Base-by-base conservation (phyloP, 2,329 filamentous ascomycete species). In the Diaporthe capsici region DNA sequence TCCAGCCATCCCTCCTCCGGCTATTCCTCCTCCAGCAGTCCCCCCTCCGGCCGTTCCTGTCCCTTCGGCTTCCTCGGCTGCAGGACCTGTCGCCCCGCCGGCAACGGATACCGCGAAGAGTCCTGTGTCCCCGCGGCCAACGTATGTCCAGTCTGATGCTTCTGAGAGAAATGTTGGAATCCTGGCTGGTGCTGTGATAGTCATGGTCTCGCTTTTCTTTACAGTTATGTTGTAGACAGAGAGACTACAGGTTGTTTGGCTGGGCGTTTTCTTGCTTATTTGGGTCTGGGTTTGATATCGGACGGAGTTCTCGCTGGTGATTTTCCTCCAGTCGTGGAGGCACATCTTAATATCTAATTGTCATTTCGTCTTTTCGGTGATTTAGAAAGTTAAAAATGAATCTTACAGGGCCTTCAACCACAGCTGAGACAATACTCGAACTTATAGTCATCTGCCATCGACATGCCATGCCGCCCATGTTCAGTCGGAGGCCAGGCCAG, bases 141-240 rank as follows among this genome's bases (percentile, higher is more conserved):
- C 65, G 0, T 70, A 53, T 51, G 65, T 55, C 9, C 49, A 55
- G n/a, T 55, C 65, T 6, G 65, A 70, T 55, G 65, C 65, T 25
- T 25, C 65, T 6, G 65, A 55, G 47, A 70, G 34, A 9, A 70
- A 28, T 28, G 49, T 42, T 22, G 65, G 47, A 37, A 39, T 70
- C 34, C 15, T 70, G 9, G 65, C 65, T 34, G 65, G 65, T 22
- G 34, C 31, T 28, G 42, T 31, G 65, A 70, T 70, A 17, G 65
- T 55, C 15, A 22, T 42, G 31, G 34, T 70, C n/a, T 70, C 65
- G 1, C 55, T 70, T 3, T 70, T 70, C n/a, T 70, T 70, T 6
- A 55, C 65, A 17, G 49, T 70, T 3, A 12, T 42, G 13, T 12
- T 70, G 42, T 70, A 55, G 17, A 53, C 34, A 22, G 65, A 42